Base-by-base conservation (phyloP, 257 asterid species). In the Agastache rugosa region DNA sequence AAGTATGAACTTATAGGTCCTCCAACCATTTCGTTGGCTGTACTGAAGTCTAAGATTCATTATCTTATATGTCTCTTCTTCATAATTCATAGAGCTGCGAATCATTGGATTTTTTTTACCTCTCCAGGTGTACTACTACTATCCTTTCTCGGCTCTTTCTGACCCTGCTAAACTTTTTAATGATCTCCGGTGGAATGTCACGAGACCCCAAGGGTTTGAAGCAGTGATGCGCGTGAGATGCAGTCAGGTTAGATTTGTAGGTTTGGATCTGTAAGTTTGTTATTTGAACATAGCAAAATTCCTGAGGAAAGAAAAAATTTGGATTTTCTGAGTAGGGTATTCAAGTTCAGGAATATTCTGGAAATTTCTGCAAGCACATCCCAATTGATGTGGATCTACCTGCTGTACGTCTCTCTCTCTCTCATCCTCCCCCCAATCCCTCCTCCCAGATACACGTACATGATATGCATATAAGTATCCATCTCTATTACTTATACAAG, bases 141-240 rank as follows among this genome's bases (percentile, higher is more conserved):
- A 85, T 79, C 99, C 97, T 58, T 92, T 94, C 85, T 94, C 99
- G 45, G 97, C 95, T 75, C 81, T 90, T 72, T 89, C 97, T 65
- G 99, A 94, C 81, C 73, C 96, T 61, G 93, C 97, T 76, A 94
- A 94, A 85, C 96, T 94, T 67, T 88, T 79, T 82, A 94, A 94
- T 82, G 99, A 94, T 85, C 96, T 94, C 37, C 97, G 99, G 71
- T 94, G 99, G 99, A 94, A 92, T 79, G 88, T 94, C 75, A 87
- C 87, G 5, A 90, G 99, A 85, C 97, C 97, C 35, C 97, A 94
- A 82, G 99, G 97, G 54, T 85, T 87, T 82, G 99, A 94, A 85
- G 97, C 99, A 31, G 99, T 94, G 69, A 92, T 94, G 99, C 99
- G 99, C 81, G 97, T 94, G 71, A 90, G 99, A 83, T 90, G 99